Evolutionary conservation across 1,284 basidiomycete genomes (phyloP).

Genomic region (Schizophyllum commune): DNA sequence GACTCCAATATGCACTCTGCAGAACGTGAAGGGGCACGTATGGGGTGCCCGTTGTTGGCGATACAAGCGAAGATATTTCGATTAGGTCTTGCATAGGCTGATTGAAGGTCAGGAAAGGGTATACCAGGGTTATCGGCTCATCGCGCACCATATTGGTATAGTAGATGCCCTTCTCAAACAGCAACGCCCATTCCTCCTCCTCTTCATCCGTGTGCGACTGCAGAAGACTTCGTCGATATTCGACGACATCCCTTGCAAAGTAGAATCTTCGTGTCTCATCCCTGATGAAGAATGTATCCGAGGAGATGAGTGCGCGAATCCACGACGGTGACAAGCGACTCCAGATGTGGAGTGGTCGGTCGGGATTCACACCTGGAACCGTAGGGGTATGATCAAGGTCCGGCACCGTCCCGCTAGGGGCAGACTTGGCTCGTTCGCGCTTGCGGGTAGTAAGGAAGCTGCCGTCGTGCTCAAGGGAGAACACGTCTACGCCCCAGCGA

Average conservation of each 20-base stretch:
- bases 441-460: not conserved
- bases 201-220: constrained; percentile 31
- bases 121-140: not conserved
- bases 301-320: constrained; percentile 68
- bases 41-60: constrained; percentile 58
- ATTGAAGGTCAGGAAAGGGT: constrained; percentile 9
- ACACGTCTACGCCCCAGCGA: constrained; percentile 78
- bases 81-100: constrained; percentile 76
- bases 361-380: constrained; percentile 1
- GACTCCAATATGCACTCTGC: constrained; percentile 72
- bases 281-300: constrained; percentile 75
- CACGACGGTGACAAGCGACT: constrained; percentile 60
- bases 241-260: constrained; percentile 69
- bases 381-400: not conserved
- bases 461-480: constrained; percentile 46
- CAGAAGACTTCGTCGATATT: constrained; percentile 51
- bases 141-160: constrained; percentile 79
- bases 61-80: constrained; percentile 63
- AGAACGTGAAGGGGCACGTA: constrained; percentile 64
- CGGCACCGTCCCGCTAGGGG: not conserved
- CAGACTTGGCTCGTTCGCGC: not conserved
- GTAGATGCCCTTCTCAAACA: constrained; percentile 80
- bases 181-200: constrained; percentile 56
- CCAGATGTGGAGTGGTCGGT: constrained; percentile 49
- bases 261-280: constrained; percentile 79